Percentiles rank a stretch among this genome's conserved stretches.
Conservation (phyloP, 2,329 filamentous ascomycete genomes). For the Penicillium sp. region DNA sequence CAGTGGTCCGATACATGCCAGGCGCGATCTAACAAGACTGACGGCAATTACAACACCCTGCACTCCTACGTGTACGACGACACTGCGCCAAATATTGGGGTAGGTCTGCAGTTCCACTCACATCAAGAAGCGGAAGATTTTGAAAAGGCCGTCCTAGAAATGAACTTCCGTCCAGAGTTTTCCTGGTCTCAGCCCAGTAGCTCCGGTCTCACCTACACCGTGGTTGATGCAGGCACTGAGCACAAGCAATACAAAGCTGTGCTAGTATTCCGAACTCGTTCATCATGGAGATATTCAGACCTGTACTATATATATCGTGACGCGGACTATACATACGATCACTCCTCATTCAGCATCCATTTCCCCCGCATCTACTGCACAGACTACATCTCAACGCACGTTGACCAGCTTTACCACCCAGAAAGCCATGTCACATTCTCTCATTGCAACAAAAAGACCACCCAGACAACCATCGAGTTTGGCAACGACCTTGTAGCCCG, state of each 20-base stretch:
- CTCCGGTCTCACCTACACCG: slow-evolving; percentile 29
- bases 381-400: slow-evolving; percentile 33
- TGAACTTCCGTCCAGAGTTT: slow-evolving; percentile 23
- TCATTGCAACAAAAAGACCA: slow-evolving; percentile 29
- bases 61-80: slow-evolving; percentile 32
- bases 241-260: slow-evolving; percentile 34
- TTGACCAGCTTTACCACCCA: slow-evolving; percentile 29
- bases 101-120: slow-evolving; percentile 26
- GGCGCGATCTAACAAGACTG: slow-evolving; percentile 26
- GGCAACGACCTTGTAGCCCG: slow-evolving; percentile 17
- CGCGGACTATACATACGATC: slow-evolving; percentile 28
- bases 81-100: slow-evolving; percentile 30
- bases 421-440: slow-evolving; percentile 28
- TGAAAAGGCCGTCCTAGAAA: slow-evolving; percentile 26
- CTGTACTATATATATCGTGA: slow-evolving; percentile 32
- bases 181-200: slow-evolving; percentile 25
- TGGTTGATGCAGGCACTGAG: slow-evolving; percentile 26
- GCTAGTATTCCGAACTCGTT: slow-evolving; percentile 18
- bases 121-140: slow-evolving; percentile 26
- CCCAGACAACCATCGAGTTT: slow-evolving; percentile 21
- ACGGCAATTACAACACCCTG: slow-evolving; percentile 31
- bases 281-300: slow-evolving; percentile 27
- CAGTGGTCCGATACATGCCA: slow-evolving; percentile 36
- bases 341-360: slow-evolving; percentile 23
- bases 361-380: slow-evolving; percentile 28